These are phyloP conservation scores for Calocybe indica DNA, from an alignment of 768 basidiomycete genomes.

Conservation along the genomic window DNA sequence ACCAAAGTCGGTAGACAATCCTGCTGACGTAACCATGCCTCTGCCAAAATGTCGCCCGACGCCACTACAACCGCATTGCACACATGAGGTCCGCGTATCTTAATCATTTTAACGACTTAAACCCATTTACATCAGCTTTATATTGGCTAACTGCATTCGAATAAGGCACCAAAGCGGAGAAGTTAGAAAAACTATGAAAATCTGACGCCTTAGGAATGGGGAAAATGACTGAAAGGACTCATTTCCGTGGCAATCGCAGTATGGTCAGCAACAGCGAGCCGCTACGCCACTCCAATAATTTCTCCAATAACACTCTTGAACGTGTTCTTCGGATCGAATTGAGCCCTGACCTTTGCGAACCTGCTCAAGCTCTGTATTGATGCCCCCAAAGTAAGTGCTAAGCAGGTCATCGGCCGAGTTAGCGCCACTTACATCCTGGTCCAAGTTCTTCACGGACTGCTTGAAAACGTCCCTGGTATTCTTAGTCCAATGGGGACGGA, in stretches of 20 bases:
- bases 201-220: too few relatives aligned
- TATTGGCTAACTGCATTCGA: too few relatives aligned
- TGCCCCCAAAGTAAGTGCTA: not conserved
- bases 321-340: slow-evolving; percentile 27
- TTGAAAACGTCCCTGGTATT: slow-evolving; percentile 23
- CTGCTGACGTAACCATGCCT: too few relatives aligned
- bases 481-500: slow-evolving; percentile 32
- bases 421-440: slow-evolving; percentile 21
- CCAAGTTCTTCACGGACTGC: slow-evolving; percentile 24
- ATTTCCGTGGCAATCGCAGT: not conserved
- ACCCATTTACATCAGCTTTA: too few relatives aligned
- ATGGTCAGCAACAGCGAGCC: slow-evolving; percentile 7
- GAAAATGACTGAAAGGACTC: not conserved
- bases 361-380: slow-evolving; percentile 18
- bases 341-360: slow-evolving; percentile 23
- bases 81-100: too few relatives aligned
- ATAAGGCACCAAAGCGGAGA: too few relatives aligned
- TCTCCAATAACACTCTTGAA: slow-evolving; percentile 29
- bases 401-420: not conserved
- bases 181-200: too few relatives aligned
- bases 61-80: too few relatives aligned
- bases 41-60: too few relatives aligned
- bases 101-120: too few relatives aligned
- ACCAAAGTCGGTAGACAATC: slow-evolving; percentile 10
- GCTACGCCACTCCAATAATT: slow-evolving; percentile 27